Evolutionary conservation across 768 basidiomycete genomes (phyloP).

Genomic region (Auriculariales sp.): DNA sequence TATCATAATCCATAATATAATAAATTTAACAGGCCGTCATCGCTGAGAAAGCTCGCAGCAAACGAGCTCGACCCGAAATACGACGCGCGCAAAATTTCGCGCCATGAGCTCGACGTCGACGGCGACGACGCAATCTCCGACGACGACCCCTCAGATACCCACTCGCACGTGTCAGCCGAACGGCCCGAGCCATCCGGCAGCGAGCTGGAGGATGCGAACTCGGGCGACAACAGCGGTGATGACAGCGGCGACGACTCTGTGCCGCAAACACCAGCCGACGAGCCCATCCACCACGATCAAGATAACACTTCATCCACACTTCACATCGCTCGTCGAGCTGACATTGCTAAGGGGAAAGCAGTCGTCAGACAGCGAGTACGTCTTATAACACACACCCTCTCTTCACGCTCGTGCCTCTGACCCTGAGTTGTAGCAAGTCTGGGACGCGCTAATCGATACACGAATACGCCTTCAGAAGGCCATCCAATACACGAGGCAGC

Average conservation of each 20-base stretch:
- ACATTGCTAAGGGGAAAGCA: slow-evolving; percentile 70
- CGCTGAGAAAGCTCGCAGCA: slow-evolving; percentile 48
- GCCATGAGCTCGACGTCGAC: slow-evolving; percentile 39
- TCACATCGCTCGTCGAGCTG: slow-evolving; percentile 47
- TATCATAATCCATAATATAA: neutral
- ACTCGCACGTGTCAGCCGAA: slow-evolving; percentile 2
- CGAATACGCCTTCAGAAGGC: slow-evolving; percentile 86
- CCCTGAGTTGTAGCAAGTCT: slow-evolving; percentile 40
- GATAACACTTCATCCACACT: slow-evolving; percentile 26
- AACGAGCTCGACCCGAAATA: slow-evolving; percentile 69
- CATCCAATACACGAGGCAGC: slow-evolving; percentile 36
- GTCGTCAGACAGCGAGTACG: slow-evolving; percentile 73
- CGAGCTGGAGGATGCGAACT: slow-evolving; percentile 13
- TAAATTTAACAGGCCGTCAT: slow-evolving; percentile 42
- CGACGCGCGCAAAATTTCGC: slow-evolving; percentile 47
- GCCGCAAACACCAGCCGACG: slow-evolving; percentile 10
- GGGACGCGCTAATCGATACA: slow-evolving; percentile 81
- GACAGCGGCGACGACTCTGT: slow-evolving; percentile 7
- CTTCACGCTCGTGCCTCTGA: slow-evolving; percentile 2
- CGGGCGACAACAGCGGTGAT: slow-evolving; percentile 10
- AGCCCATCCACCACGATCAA: slow-evolving; percentile 11
- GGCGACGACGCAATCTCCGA: slow-evolving; percentile 20
- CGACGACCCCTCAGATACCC: slow-evolving; percentile 10
- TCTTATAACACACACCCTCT: slow-evolving; percentile 5
- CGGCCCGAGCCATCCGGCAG: slow-evolving; percentile 13